A percentile compares a stretch with the other conserved stretches of the same genome.
phyloP scores from a whole-genome alignment of 768 basidiomycete species.

The Rhodocollybia butyracea region DNA sequence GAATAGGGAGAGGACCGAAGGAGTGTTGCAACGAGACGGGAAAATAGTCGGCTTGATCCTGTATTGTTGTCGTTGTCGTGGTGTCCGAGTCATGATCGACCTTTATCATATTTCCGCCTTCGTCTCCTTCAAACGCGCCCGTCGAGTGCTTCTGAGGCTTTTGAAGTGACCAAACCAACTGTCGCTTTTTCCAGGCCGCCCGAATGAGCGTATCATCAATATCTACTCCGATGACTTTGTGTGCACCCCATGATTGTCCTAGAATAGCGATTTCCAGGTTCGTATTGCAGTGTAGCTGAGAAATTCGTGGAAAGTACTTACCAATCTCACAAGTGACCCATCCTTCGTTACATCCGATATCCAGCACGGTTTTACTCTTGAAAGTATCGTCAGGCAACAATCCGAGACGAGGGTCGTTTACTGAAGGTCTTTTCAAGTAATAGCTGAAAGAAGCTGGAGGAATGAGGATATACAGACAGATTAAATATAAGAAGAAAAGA shows the following conservation, averaged over 20 bases:
- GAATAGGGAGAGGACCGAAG: constrained; percentile 73
- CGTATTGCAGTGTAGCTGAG: neutral
- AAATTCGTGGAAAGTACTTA: constrained; percentile 21
- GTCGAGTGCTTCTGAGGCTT: constrained; percentile 29
- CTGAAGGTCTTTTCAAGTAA: constrained; percentile 68
- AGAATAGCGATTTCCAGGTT: constrained; percentile 3
- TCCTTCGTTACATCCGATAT: constrained; percentile 87
- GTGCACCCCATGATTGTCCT: constrained; percentile 67
- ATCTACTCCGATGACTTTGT: constrained; percentile 78
- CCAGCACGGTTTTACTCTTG: constrained; percentile 57
- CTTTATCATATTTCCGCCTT: constrained; percentile 21
- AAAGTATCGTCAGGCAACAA: constrained; percentile 57
- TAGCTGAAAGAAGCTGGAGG: constrained; percentile 41
- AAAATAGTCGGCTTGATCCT: constrained; percentile 52
- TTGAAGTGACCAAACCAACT: constrained; percentile 70
- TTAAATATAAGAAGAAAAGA: constrained; percentile 8
- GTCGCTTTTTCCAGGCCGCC: constrained; percentile 70
- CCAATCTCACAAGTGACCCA: constrained; percentile 87
- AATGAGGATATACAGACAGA: neutral
- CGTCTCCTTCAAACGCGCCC: neutral
- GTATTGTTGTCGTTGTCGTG: neutral
- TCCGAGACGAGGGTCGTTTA: constrained; percentile 61
- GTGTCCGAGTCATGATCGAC: constrained; percentile 8
- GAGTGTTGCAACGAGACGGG: constrained; percentile 74
- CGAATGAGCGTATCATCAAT: constrained; percentile 77